A percentile compares a stretch with the other conserved stretches of the same genome.
These are phyloP conservation scores for Fusarium keratoplasticum DNA, from an alignment of 2,329 filamentous ascomycete species.

Conservation along the genomic window DNA sequence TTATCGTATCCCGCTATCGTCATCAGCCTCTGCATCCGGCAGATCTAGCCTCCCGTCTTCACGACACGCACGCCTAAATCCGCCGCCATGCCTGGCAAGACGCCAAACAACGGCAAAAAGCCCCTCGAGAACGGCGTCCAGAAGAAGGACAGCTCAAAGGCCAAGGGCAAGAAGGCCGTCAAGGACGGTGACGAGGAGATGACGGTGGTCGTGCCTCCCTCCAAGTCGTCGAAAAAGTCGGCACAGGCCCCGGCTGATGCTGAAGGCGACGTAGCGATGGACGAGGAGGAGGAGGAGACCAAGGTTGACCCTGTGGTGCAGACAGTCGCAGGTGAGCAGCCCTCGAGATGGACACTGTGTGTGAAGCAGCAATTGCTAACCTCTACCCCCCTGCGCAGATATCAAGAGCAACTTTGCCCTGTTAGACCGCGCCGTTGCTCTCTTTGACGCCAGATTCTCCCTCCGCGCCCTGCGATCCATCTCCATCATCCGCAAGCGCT, in stretches of 20 bases:
- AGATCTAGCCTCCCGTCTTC: constrained; percentile 17
- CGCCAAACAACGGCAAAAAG: constrained; percentile 79
- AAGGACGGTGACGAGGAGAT: constrained; percentile 82
- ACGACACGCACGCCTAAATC: constrained; percentile 17
- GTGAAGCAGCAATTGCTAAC: constrained; percentile 34
- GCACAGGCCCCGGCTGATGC: constrained; percentile 67
- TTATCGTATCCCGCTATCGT: constrained; percentile 29
- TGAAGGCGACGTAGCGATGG: constrained; percentile 80
- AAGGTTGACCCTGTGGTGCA: constrained; percentile 72
- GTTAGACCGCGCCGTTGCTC: constrained; percentile 88
- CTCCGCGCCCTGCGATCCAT: constrained; percentile 94
- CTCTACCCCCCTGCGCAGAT: constrained; percentile 65
- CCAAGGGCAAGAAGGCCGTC: constrained; percentile 71
- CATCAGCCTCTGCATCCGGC: constrained; percentile 28
- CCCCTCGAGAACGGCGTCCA: constrained; percentile 75
- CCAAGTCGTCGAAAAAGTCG: constrained; percentile 72
- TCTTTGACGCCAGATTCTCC: constrained; percentile 96
- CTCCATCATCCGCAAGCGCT: constrained; percentile 92
- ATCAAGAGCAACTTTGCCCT: constrained; percentile 95
- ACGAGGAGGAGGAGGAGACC: constrained; percentile 65
- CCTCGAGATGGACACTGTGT: not conserved
- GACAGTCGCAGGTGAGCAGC: constrained; percentile 67
- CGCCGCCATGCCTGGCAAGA: constrained; percentile 75
- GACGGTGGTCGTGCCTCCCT: constrained; percentile 82
- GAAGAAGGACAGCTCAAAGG: constrained; percentile 73